Percentiles rank a stretch among this genome's conserved stretches.
Evolutionary conservation across 345 rosid species (phyloP).

Genomic region (Noccaea caerulescens): DNA sequence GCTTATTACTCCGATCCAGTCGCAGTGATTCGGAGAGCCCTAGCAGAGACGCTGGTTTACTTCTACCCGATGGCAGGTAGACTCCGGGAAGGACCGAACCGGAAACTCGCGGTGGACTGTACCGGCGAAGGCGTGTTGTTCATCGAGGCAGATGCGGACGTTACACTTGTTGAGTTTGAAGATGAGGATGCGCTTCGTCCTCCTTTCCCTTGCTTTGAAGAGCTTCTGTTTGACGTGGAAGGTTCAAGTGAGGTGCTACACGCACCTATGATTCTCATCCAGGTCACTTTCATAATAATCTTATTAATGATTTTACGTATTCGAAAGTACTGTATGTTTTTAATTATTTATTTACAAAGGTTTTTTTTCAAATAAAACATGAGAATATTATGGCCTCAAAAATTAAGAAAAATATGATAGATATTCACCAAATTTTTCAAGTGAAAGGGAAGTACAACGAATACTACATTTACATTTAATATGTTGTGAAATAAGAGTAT

Average conservation of each 20-base stretch:
- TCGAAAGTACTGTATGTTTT: background rate
- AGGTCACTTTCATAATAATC: constrained; percentile 28
- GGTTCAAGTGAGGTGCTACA: constrained; percentile 38
- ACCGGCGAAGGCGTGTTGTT: constrained; percentile 50
- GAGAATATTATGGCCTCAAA: background rate
- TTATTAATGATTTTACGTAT: background rate
- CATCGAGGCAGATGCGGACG: constrained; percentile 50
- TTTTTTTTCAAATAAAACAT: background rate
- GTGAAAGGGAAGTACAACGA: background rate
- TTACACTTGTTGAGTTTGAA: constrained; percentile 40
- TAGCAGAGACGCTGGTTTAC: constrained; percentile 36
- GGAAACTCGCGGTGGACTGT: constrained; percentile 47
- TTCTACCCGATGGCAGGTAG: constrained; percentile 48
- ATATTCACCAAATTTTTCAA: background rate
- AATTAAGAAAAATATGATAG: background rate
- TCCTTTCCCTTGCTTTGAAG: constrained; percentile 48
- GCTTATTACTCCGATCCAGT: constrained; percentile 38
- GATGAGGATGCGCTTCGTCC: constrained; percentile 39
- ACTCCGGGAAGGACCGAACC: constrained; percentile 44
- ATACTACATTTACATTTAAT: no score
- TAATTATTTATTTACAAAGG: no score
- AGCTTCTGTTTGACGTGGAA: constrained; percentile 40
- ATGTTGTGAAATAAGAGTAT: no score
- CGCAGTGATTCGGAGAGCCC: constrained; percentile 37
- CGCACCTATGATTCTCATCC: constrained; percentile 45